Evolutionary conservation across 1,139 yeast genomes (phyloP).

Genomic region (Kodamaea arcana): DNA sequence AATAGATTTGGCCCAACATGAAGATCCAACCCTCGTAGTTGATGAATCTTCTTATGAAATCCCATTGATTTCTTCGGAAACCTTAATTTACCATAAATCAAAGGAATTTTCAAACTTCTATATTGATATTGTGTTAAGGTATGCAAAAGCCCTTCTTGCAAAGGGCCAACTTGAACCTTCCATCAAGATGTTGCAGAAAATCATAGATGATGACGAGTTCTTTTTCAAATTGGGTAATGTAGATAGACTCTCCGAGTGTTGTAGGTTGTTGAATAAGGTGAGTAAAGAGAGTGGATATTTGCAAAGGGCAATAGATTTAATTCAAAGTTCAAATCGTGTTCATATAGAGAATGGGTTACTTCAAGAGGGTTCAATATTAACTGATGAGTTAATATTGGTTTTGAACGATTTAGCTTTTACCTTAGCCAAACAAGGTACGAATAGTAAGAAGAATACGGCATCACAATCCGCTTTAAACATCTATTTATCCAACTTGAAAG

Average conservation of each 20-base stretch:
- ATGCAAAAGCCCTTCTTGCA: slow-evolving; percentile 40
- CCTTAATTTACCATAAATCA: slow-evolving; percentile 30
- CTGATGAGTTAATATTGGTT: slow-evolving; percentile 36
- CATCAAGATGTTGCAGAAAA: slow-evolving; percentile 23
- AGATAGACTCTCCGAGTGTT: slow-evolving; percentile 40
- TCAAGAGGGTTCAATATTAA: slow-evolving; percentile 23
- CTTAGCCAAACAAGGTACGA: slow-evolving; percentile 20
- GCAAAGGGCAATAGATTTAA: slow-evolving; percentile 38
- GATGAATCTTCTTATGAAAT: slow-evolving; percentile 29
- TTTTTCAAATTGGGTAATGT: slow-evolving; percentile 43
- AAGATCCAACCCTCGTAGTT: slow-evolving; percentile 22
- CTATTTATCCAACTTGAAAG: slow-evolving; percentile 35
- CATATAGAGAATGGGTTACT: slow-evolving; percentile 16
- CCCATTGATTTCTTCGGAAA: slow-evolving; percentile 31
- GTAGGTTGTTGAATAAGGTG: slow-evolving; percentile 34
- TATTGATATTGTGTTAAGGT: slow-evolving; percentile 41
- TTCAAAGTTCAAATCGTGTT: background rate
- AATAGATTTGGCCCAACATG: slow-evolving; percentile 33
- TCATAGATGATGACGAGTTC: slow-evolving; percentile 36
- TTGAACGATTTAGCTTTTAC: slow-evolving; percentile 35
- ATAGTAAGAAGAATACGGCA: background rate
- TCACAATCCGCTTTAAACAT: slow-evolving; percentile 21
- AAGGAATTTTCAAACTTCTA: slow-evolving; percentile 39
- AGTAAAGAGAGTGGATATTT: slow-evolving; percentile 35
- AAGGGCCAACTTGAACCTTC: slow-evolving; percentile 37